Evolutionary conservation across 768 basidiomycete species (phyloP).

Genomic region (Mrakia gelida): DNA sequence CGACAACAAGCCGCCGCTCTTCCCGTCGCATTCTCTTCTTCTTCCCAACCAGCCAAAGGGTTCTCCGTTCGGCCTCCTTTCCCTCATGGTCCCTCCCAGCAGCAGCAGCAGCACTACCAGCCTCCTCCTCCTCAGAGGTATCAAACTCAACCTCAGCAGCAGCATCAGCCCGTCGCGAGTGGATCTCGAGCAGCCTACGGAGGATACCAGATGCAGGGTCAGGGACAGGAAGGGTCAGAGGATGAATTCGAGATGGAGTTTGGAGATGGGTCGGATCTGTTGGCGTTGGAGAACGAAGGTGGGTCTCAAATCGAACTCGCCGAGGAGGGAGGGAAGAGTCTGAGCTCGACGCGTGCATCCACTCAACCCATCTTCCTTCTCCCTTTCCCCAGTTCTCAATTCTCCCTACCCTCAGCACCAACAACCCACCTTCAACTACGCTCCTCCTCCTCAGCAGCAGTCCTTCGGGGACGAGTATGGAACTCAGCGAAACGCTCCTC

Average conservation of each 20-base stretch:
- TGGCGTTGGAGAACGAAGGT: conserved; percentile 15
- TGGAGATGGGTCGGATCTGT: conserved; percentile 21
- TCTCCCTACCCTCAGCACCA: not conserved
- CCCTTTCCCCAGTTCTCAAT: not conserved
- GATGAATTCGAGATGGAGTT: conserved; percentile 31
- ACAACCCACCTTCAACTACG: not conserved
- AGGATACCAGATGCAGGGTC: not conserved
- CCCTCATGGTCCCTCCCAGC: too few species aligned
- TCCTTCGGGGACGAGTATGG: not conserved
- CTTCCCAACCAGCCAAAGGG: not conserved
- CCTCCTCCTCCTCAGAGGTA: not conserved
- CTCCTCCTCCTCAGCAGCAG: not conserved
- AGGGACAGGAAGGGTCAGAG: not conserved
- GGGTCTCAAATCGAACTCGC: not conserved
- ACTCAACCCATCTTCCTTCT: not conserved
- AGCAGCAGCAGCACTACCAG: not conserved
- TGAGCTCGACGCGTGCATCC: not conserved
- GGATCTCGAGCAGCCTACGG: not conserved
- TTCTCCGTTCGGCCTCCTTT: not conserved
- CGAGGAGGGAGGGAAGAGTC: too few species aligned
- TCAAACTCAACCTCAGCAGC: not conserved
- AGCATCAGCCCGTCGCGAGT: not conserved
- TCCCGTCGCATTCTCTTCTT: not conserved
- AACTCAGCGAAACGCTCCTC: not conserved
- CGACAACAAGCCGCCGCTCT: not conserved